Conservation (phyloP, 768 basidiomycete genomes). For the Gloeophyllum trabeum region DNA sequence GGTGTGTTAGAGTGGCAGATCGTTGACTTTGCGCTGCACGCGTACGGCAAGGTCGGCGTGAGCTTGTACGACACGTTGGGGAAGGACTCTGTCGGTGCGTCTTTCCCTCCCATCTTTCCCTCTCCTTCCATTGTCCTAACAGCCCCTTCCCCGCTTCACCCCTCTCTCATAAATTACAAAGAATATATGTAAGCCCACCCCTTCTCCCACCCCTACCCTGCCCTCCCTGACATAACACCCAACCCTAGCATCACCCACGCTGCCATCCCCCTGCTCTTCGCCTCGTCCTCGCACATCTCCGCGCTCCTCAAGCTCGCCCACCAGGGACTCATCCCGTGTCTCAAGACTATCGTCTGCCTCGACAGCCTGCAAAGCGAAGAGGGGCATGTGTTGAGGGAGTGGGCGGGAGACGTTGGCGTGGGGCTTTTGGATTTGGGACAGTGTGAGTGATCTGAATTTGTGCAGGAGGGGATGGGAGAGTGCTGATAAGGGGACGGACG, state of each 20-base stretch:
- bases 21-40: conserved; percentile 70
- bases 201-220: too few species aligned
- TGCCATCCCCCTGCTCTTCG: conserved; percentile 70
- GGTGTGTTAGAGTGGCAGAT: conserved; percentile 93
- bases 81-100: conserved; percentile 76
- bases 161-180: too few species aligned
- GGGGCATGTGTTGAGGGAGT: conserved; percentile 46
- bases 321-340: conserved; percentile 30
- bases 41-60: conserved; percentile 77
- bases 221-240: too few species aligned
- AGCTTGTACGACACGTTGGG: conserved; percentile 94
- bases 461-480: too few species aligned
- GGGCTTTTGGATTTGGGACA: conserved; percentile 42
- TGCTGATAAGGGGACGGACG: too few species aligned
- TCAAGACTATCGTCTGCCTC: conserved; percentile 74
- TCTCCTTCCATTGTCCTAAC: background rate
- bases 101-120: background rate
- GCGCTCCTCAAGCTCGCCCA: conserved; percentile 60
- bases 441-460: too few species aligned
- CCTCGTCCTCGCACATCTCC: conserved; percentile 64
- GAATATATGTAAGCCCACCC: background rate
- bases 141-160: background rate
- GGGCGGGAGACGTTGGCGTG: conserved; percentile 61
- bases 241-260: conserved; percentile 70
- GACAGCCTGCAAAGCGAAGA: conserved; percentile 44